Base-by-base conservation (phyloP, 2,329 filamentous ascomycete species). In the Fusarium concolor region DNA sequence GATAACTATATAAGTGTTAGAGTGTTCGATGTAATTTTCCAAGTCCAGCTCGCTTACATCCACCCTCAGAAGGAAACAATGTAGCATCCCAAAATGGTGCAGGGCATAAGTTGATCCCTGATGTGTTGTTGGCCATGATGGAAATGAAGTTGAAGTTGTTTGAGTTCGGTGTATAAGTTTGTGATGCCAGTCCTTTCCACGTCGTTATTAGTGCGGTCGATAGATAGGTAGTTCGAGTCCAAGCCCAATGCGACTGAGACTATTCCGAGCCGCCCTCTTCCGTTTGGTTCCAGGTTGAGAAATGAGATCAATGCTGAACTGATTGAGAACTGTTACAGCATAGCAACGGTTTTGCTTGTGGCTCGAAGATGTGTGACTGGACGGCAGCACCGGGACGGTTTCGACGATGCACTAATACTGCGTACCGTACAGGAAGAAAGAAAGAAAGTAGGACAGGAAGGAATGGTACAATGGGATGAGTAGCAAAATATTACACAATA, bases 11-110 rank as follows among this genome's bases (percentile, higher is more conserved):
- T 15, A 35, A 10, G 31, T 35, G 54, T 71, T 62, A 68, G 64
- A 53, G 11, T 35, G 17, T 26, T 42, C n/a, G 17, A 18, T 24
- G 8, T n/a, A 18, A 28, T 17, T 12, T 43, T 50, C 7, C 22
- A 22, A n/a, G 15, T 20, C 28, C 10, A 26, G 33, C 22, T 47
- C 26, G 69, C 76, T 77, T 87, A 94, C 92, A 92, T 79, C 92
- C 92, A 73, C 86, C 87, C 43, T 76, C 80, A 24, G 77, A 70
- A 45, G 85, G 86, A 74, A 90, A 96, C 60, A 85, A 77, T 29
- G 79, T 79, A 60, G 85, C 84, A 75, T 92, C 87, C 65, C 90
- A 84, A 75, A 96, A 95, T 7, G 93, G 93, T 51, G 84, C 69
- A 17, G 87, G 86, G 78, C 93, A 96, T 22, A 79, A 24, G 46